Base-by-base conservation (phyloP, 176 grass and related monocot species). In the Eleusine coracana region DNA sequence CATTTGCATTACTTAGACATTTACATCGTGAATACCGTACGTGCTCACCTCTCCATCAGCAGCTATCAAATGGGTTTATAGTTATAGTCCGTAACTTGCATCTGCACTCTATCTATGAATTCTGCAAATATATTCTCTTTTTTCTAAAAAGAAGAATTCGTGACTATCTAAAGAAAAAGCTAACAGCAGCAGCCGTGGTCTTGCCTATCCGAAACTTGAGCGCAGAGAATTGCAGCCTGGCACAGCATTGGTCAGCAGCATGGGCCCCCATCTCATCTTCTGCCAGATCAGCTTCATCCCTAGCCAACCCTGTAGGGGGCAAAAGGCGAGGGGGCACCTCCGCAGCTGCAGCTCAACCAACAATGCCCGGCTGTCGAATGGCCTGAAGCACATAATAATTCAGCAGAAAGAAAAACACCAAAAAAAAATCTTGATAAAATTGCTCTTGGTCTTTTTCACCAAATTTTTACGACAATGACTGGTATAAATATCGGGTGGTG, bases 231-330 rank as follows among this genome's bases (percentile, higher is more conserved):
- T 68, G 88, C 68, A 42, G n/a, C 34, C 63, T 68, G 49, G 73
- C 78, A 73, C 62, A 81, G 46, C 73, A 86, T 90, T 90, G 88
- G 88, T 72, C 67, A 73, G 83, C 48, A 17, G n/a, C 16, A 0
- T 17, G 73, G 73, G 64, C 3, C 52, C 49, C 73, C 79, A 86
- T 60, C 78, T 73, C 83, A 90, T 90, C 83, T 59, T 67, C 59
- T 86, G 73, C 83, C 88, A 86, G 21, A 67, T 90, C 79, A 90
- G 83, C 73, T 17, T 25, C 83, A 23, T 42, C 58, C 72, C 7
- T 70, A 18, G 78, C 73, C 67, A 41, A 58, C 77, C 64, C 31
- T 17, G 66, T 10, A 31, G 5, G 39, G 54, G 52, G 20, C 10
- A 18, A 31, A 6, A 31, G 15, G 40, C 10, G 15, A 31, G 16